These are phyloP conservation scores for Phaeotremella fagi DNA, from an alignment of 768 basidiomycete genomes.

Conservation along the genomic window DNA sequence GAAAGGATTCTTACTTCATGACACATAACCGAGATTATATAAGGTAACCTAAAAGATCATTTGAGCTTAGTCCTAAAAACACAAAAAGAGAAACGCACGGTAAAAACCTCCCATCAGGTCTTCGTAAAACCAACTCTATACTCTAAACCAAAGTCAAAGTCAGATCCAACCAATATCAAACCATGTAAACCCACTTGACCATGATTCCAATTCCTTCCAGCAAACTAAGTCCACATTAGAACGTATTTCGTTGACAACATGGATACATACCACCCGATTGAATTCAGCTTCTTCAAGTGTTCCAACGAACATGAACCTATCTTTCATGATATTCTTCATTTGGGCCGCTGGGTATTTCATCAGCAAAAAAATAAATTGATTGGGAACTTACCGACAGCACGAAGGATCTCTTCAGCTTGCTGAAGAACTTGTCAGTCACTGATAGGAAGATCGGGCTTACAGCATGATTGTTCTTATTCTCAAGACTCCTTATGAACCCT, in stretches of 20 bases:
- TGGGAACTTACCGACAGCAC: conserved; percentile 34
- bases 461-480: conserved; percentile 22
- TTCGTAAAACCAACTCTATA: conserved; percentile 44
- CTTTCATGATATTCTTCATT: conserved; percentile 46
- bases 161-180: not conserved
- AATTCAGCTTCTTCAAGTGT: conserved; percentile 44
- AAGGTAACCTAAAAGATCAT: conserved; percentile 20
- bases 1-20: conserved; percentile 37
- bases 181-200: conserved; percentile 40
- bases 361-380: no score
- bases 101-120: conserved; percentile 33
- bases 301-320: conserved; percentile 41
- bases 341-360: no score
- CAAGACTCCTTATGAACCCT: conserved; percentile 34
- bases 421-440: conserved; percentile 6
- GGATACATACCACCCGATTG: conserved; percentile 33
- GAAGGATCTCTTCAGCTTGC: conserved; percentile 41
- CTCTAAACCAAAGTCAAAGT: conserved; percentile 13
- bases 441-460: conserved; percentile 6
- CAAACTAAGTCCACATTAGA: conserved; percentile 27
- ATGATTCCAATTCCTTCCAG: conserved; percentile 48
- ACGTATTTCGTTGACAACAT: not conserved
- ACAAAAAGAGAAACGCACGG: conserved; percentile 21
- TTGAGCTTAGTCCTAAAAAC: not conserved
- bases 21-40: conserved; percentile 44